A percentile compares a stretch with the other conserved stretches of the same genome.
phyloP scores from a whole-genome alignment of 441 rosid species.

The Mallotus repandus region DNA sequence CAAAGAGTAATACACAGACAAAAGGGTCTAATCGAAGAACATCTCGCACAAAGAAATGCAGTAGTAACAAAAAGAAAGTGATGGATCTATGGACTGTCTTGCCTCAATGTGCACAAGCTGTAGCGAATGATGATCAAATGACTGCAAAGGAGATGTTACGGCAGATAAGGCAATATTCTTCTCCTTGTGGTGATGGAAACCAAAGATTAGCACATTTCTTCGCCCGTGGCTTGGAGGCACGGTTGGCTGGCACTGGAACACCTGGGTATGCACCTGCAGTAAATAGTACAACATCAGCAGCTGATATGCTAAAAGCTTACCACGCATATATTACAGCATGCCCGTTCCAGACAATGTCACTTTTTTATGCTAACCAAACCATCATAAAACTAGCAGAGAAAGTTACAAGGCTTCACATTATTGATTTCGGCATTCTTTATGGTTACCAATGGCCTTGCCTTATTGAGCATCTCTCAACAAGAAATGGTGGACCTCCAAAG shows the following conservation, averaged over 20 bases:
- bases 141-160: slow-evolving; percentile 57
- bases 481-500: slow-evolving; percentile 63
- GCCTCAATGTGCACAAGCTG: slow-evolving; percentile 80
- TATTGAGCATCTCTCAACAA: slow-evolving; percentile 58
- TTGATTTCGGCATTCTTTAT: slow-evolving; percentile 87
- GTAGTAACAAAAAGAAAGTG: slow-evolving; percentile 36
- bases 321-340: slow-evolving; percentile 38
- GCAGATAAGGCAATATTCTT: slow-evolving; percentile 70
- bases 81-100: slow-evolving; percentile 70
- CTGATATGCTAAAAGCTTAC: slow-evolving; percentile 59
- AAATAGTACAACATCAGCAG: slow-evolving; percentile 42
- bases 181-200: slow-evolving; percentile 62
- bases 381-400: slow-evolving; percentile 53
- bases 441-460: slow-evolving; percentile 98
- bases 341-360: slow-evolving; percentile 37
- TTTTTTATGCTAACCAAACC: slow-evolving; percentile 49
- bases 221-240: slow-evolving; percentile 73
- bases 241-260: slow-evolving; percentile 58
- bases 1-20: slow-evolving; percentile 12
- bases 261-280: slow-evolving; percentile 31
- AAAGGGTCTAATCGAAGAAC: slow-evolving; percentile 42
- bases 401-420: slow-evolving; percentile 61
- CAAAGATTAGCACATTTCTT: slow-evolving; percentile 77
- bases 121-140: slow-evolving; percentile 60
- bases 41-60: slow-evolving; percentile 28